A percentile compares a stretch with the other conserved stretches of the same genome.
These are phyloP conservation scores for Chaetomium olivaceum DNA, from an alignment of 2,329 filamentous ascomycete species.

Conservation along the genomic window DNA sequence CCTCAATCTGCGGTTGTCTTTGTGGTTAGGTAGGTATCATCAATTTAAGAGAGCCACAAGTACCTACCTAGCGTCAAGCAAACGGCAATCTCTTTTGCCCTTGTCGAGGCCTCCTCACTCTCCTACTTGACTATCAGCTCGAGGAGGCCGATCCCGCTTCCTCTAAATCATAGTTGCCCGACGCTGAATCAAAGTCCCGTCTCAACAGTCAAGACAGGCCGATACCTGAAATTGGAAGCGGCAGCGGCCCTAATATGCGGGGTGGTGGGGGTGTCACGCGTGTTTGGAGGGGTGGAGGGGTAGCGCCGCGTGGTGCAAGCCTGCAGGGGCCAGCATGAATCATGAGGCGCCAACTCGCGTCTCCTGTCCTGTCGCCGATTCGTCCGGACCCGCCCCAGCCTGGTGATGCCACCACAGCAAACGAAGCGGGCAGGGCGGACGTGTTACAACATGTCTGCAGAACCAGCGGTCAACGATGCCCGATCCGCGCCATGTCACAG, in stretches of 20 bases:
- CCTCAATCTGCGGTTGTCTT: no score
- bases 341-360: not conserved
- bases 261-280: slow-evolving; percentile 14
- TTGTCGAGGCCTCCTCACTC: not conserved
- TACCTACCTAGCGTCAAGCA: no score
- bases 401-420: slow-evolving; percentile 10
- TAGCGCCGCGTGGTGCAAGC: slow-evolving; percentile 14
- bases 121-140: no score
- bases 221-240: not conserved
- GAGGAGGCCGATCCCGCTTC: not conserved
- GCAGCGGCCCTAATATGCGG: slow-evolving; percentile 4
- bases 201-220: not conserved
- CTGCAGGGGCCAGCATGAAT: not conserved
- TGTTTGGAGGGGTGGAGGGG: slow-evolving; percentile 2
- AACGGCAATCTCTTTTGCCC: no score
- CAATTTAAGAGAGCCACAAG: not conserved
- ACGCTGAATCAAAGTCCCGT: not conserved
- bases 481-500: slow-evolving; percentile 5
- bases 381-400: not conserved
- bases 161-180: not conserved
- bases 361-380: not conserved
- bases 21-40: no score
- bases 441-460: slow-evolving; percentile 16
- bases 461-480: slow-evolving; percentile 28
- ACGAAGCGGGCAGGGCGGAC: not conserved